Conservation (phyloP, 2,329 filamentous ascomycete genomes). For the Malbranchea cinnamomea region DNA sequence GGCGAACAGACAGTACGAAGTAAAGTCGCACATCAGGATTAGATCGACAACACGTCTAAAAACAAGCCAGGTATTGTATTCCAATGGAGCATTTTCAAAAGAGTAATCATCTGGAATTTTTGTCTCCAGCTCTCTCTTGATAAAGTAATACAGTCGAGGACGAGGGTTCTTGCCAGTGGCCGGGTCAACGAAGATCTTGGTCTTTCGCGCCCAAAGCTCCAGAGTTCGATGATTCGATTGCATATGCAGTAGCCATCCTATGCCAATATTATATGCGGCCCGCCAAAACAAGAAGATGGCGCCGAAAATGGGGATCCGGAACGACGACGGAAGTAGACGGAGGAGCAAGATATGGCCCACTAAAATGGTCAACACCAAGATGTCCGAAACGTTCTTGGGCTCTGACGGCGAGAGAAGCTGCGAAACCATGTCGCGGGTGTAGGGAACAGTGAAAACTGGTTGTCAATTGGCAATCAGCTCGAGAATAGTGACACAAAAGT, state of each 20-base stretch:
- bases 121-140: slow-evolving; percentile 82
- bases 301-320: slow-evolving; percentile 66
- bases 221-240: slow-evolving; percentile 83
- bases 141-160: slow-evolving; percentile 64
- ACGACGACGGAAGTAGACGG: slow-evolving; percentile 52
- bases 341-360: slow-evolving; percentile 58
- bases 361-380: slow-evolving; percentile 63
- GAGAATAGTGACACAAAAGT: background rate
- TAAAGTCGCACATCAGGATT: slow-evolving; percentile 97
- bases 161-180: slow-evolving; percentile 66
- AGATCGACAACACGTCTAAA: slow-evolving; percentile 92
- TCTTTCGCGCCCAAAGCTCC: slow-evolving; percentile 74
- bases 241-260: slow-evolving; percentile 73
- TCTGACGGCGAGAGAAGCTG: slow-evolving; percentile 88
- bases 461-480: background rate
- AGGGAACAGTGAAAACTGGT: slow-evolving; percentile 83
- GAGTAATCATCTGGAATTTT: slow-evolving; percentile 91
- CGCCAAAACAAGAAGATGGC: slow-evolving; percentile 84
- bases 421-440: slow-evolving; percentile 97
- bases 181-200: slow-evolving; percentile 73
- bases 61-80: slow-evolving; percentile 98
- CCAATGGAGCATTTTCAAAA: slow-evolving; percentile 81
- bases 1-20: slow-evolving; percentile 91
- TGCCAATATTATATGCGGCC: slow-evolving; percentile 81
- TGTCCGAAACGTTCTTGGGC: slow-evolving; percentile 86